These are phyloP conservation scores for Escovopsis sp. DNA, from an alignment of 2,329 filamentous ascomycete genomes.

Conservation along the genomic window DNA sequence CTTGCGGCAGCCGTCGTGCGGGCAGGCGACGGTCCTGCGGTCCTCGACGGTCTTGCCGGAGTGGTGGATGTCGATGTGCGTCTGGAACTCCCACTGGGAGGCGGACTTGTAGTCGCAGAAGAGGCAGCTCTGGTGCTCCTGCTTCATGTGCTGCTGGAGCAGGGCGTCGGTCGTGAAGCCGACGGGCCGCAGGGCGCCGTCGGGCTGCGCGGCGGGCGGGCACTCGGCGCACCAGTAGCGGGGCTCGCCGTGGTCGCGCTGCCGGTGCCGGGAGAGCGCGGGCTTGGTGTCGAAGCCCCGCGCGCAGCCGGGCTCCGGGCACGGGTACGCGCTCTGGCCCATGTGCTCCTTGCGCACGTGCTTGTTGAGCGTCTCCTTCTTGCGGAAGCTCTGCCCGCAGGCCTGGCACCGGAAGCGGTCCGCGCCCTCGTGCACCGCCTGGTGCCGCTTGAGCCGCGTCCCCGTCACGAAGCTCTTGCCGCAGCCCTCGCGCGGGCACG, in stretches of 20 bases:
- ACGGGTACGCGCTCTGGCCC: constrained; percentile 55
- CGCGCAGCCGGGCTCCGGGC: constrained; percentile 45
- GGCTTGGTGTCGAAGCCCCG: constrained; percentile 60
- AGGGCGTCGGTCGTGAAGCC: constrained; percentile 60
- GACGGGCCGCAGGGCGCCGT: constrained; percentile 13
- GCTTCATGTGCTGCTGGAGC: constrained; percentile 58
- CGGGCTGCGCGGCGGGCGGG: constrained; percentile 16
- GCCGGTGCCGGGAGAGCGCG: constrained; percentile 56
- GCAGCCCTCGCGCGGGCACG: constrained; percentile 59
- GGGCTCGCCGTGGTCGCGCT: constrained; percentile 52
- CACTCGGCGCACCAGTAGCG: constrained; percentile 72
- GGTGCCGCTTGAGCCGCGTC: constrained; percentile 62
- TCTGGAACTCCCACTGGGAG: constrained; percentile 52
- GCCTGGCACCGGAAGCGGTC: constrained; percentile 62
- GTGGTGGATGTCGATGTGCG: constrained; percentile 68
- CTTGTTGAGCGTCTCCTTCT: constrained; percentile 70
- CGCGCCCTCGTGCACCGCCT: constrained; percentile 57
- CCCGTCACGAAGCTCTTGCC: constrained; percentile 70
- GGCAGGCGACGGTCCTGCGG: constrained; percentile 52
- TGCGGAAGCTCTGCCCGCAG: constrained; percentile 70
- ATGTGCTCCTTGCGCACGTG: constrained; percentile 70
- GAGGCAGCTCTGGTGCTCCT: constrained; percentile 59
- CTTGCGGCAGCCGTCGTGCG: constrained; percentile 53
- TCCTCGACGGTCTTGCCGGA: constrained; percentile 46
- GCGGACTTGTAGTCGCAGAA: constrained; percentile 58